These are phyloP conservation scores for Podospora sp. DNA, from an alignment of 495 filamentous ascomycete species.

Conservation along the genomic window DNA sequence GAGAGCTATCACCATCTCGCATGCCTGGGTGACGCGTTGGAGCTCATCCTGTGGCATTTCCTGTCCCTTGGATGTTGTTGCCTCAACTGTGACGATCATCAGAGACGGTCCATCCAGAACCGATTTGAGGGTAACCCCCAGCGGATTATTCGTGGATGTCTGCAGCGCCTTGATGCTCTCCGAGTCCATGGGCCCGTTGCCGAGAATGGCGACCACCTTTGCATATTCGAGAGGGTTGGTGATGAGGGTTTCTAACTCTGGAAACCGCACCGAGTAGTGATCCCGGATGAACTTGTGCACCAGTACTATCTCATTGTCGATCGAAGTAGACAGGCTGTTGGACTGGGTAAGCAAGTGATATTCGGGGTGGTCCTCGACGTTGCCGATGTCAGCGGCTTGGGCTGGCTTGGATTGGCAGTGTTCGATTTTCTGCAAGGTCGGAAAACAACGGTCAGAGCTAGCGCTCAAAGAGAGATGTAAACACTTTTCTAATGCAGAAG, in stretches of 20 bases:
- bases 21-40: constrained; percentile 72
- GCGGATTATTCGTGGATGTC: constrained; percentile 71
- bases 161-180: constrained; percentile 74
- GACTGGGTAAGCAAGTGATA: constrained; percentile 82
- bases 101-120: constrained; percentile 85
- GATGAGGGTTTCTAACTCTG: constrained; percentile 93
- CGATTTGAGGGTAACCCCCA: constrained; percentile 71
- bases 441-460: constrained; percentile 62
- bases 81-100: constrained; percentile 97
- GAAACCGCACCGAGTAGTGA: constrained; percentile 92
- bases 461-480: constrained; percentile 51
- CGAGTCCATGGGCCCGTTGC: constrained; percentile 89
- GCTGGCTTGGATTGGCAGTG: constrained; percentile 70
- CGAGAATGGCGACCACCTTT: constrained; percentile 89
- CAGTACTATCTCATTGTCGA: constrained; percentile 86
- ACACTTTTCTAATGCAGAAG: constrained; percentile 33
- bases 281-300: constrained; percentile 96
- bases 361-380: constrained; percentile 83
- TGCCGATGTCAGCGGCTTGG: constrained; percentile 65
- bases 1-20: constrained; percentile 82
- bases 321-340: constrained; percentile 82
- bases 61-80: constrained; percentile 81
- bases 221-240: constrained; percentile 93
- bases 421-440: constrained; percentile 69
- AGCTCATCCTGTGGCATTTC: constrained; percentile 76